A percentile compares a stretch with the other conserved stretches of the same genome.
phyloP scores from a whole-genome alignment of 192 early-diverging fungal genomes.

The Physocladia obscura region DNA sequence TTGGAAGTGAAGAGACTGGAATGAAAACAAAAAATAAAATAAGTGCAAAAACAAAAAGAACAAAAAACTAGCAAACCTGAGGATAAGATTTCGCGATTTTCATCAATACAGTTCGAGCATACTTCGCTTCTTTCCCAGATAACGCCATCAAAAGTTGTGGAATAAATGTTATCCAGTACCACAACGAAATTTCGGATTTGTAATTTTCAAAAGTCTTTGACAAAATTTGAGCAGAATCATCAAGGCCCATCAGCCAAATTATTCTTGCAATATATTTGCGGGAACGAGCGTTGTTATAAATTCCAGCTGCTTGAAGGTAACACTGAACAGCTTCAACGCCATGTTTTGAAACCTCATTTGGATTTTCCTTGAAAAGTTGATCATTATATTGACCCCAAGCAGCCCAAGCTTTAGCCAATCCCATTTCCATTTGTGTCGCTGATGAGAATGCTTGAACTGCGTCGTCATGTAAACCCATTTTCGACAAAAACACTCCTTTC shows the following conservation, averaged over 20 bases:
- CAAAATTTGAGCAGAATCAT: conserved; percentile 75
- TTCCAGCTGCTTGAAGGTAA: conserved; percentile 90
- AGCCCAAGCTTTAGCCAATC: conserved; percentile 93
- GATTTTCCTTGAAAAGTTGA: conserved; percentile 80
- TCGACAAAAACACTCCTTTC: conserved; percentile 92
- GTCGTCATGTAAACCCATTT: conserved; percentile 79
- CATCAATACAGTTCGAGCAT: conserved; percentile 78
- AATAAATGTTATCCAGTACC: conserved; percentile 99
- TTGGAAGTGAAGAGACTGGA: conserved; percentile 89
- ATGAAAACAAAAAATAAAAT: conserved; percentile 20
- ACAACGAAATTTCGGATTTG: conserved; percentile 87
- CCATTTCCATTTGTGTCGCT: conserved; percentile 85
- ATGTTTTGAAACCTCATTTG: conserved; percentile 70
- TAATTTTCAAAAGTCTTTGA: conserved; percentile 81
- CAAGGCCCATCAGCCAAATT: conserved; percentile 84
- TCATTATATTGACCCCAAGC: conserved; percentile 96
- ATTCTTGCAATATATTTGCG: conserved; percentile 90
- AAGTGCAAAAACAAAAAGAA: background rate
- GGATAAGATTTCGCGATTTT: conserved; percentile 93
- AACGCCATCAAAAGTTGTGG: conserved; percentile 87
- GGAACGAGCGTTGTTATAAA: conserved; percentile 82
- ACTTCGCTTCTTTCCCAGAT: conserved; percentile 71
- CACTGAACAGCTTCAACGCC: conserved; percentile 90
- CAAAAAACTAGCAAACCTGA: conserved; percentile 55
- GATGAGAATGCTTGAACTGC: conserved; percentile 88